Conservation (phyloP, 2,329 filamentous ascomycete genomes). For the Diaporthe citri region DNA sequence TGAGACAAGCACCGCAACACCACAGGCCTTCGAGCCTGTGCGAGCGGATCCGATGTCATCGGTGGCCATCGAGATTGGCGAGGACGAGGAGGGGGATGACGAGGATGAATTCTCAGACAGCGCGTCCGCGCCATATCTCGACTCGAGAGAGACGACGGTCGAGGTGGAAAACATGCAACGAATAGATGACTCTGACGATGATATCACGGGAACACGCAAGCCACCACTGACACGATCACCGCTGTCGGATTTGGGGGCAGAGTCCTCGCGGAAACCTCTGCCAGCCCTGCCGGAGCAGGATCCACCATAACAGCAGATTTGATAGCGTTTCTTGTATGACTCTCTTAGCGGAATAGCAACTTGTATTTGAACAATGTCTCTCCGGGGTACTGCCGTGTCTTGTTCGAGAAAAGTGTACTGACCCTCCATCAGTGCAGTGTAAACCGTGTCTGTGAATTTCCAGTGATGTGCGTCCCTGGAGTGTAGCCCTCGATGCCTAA, state of each 20-base stretch:
- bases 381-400: neutral
- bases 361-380: neutral
- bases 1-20: neutral
- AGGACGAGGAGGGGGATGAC: neutral
- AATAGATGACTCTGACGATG: constrained; percentile 11
- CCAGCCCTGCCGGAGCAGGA: constrained; percentile 51
- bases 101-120: constrained; percentile 30
- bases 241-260: constrained; percentile 39
- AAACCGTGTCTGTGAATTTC: neutral
- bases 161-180: constrained; percentile 6
- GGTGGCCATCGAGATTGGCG: neutral
- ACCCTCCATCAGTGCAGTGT: no score
- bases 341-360: constrained; percentile 1
- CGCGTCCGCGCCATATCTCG: constrained; percentile 1
- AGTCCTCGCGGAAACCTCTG: constrained; percentile 47
- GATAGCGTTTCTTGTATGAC: constrained; percentile 21
- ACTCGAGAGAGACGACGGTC: constrained; percentile 14
- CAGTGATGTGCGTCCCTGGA: neutral
- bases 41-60: constrained; percentile 6
- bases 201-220: constrained; percentile 18
- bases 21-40: neutral
- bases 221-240: constrained; percentile 41
- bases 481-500: neutral
- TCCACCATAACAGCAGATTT: constrained; percentile 43
- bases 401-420: neutral